These are phyloP conservation scores for Coniophora puteana DNA, from an alignment of 1,284 basidiomycete species.

Conservation along the genomic window DNA sequence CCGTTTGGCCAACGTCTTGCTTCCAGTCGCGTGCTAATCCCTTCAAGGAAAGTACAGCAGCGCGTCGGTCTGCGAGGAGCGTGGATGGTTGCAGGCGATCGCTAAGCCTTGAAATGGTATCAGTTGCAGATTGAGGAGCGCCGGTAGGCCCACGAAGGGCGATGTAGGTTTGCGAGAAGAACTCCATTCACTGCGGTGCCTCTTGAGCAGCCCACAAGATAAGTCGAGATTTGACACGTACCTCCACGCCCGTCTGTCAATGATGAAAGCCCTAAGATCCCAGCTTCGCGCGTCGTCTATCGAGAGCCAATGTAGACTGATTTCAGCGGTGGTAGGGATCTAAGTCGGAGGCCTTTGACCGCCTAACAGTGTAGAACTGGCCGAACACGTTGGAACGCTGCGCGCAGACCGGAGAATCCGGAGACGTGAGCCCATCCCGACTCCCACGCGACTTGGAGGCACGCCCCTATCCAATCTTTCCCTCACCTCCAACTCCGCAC, in stretches of 20 bases:
- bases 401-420: no score
- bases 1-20: conserved; percentile 76
- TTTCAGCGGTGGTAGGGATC: no score
- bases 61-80: conserved; percentile 85
- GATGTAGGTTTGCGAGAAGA: conserved; percentile 77
- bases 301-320: no score
- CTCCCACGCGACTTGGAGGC: no score
- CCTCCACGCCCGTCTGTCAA: not conserved
- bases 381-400: no score
- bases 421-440: no score
- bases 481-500: no score
- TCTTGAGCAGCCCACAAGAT: not conserved
- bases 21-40: conserved; percentile 91
- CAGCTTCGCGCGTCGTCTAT: no score
- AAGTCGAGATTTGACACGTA: not conserved
- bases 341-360: no score
- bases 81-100: conserved; percentile 86
- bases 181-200: conserved; percentile 54
- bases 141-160: conserved; percentile 76
- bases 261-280: not conserved
- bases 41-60: conserved; percentile 89
- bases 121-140: conserved; percentile 76
- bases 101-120: conserved; percentile 84
- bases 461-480: no score
- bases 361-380: no score